A percentile compares a stretch with the other conserved stretches of the same genome.
Conservation (phyloP, 768 basidiomycete genomes). For the Hydnum rufescens region DNA sequence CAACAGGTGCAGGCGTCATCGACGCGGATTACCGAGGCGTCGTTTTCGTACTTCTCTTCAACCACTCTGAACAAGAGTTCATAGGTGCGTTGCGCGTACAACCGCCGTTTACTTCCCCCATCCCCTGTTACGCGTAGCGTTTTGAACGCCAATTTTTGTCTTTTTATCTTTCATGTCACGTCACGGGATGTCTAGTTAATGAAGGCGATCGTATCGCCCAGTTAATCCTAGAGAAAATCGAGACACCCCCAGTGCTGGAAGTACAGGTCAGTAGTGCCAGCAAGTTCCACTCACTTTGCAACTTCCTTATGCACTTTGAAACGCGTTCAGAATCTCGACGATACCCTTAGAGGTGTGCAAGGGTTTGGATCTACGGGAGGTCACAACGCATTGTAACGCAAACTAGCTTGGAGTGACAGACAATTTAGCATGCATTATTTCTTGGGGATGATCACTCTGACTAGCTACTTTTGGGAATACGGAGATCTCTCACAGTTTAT, state of each 20-base stretch:
- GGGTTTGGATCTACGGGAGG: slow-evolving; percentile 97
- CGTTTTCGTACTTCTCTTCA: slow-evolving; percentile 84
- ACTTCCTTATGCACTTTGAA: not conserved
- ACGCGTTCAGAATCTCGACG: slow-evolving; percentile 50
- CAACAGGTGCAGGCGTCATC: slow-evolving; percentile 93
- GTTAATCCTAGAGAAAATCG: slow-evolving; percentile 78
- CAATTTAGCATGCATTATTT: no score
- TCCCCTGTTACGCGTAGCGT: no score
- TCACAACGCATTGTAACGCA: slow-evolving; percentile 19
- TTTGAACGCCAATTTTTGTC: no score
- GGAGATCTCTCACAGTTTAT: no score
- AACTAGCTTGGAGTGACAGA: no score
- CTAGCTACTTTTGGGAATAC: no score
- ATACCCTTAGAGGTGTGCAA: slow-evolving; percentile 61
- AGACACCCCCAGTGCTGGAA: slow-evolving; percentile 67
- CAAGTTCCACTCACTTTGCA: slow-evolving; percentile 2
- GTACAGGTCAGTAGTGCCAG: slow-evolving; percentile 41
- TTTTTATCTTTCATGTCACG: not conserved
- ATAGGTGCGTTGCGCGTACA: slow-evolving; percentile 37
- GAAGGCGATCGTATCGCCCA: slow-evolving; percentile 95
- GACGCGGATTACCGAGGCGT: slow-evolving; percentile 92
- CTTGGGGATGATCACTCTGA: no score
- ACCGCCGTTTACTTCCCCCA: not conserved
- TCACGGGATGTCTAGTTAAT: slow-evolving; percentile 33
- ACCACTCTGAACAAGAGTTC: slow-evolving; percentile 78